These are phyloP conservation scores for Zasmidium citrigriseum DNA, from an alignment of 2,329 filamentous ascomycete species.

Conservation along the genomic window DNA sequence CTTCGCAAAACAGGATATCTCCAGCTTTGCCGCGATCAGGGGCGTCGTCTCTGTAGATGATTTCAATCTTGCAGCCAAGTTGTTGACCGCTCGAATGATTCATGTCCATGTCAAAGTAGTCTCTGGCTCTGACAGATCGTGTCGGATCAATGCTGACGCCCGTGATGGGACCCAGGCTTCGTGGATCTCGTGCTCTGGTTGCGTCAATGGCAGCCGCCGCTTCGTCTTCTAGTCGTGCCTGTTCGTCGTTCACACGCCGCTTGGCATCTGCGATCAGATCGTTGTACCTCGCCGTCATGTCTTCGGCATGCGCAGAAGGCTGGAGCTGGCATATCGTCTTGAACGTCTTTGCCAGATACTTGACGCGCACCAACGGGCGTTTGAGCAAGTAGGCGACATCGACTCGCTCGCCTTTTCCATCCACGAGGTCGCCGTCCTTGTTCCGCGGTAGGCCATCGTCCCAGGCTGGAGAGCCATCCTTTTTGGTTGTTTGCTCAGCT, in stretches of 20 bases:
- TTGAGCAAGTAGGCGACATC: conserved; percentile 94
- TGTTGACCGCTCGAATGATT: conserved; percentile 87
- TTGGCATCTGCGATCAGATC: conserved; percentile 75
- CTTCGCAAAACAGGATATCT: conserved; percentile 89
- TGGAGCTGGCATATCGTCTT: conserved; percentile 64
- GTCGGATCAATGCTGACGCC: conserved; percentile 71
- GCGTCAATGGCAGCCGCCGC: conserved; percentile 82
- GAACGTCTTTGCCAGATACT: conserved; percentile 82
- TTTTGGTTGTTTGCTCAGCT: conserved; percentile 56
- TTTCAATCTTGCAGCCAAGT: conserved; percentile 83
- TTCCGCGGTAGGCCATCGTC: conserved; percentile 60
- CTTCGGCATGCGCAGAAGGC: conserved; percentile 58
- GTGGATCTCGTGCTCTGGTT: conserved; percentile 74
- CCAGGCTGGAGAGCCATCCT: conserved; percentile 46
- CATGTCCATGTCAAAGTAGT: conserved; percentile 83
- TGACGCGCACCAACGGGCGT: conserved; percentile 81
- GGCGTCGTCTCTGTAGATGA: conserved; percentile 80
- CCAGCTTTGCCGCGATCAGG: conserved; percentile 67
- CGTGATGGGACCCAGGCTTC: conserved; percentile 71
- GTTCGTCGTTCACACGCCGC: conserved; percentile 71
- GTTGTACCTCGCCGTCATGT: conserved; percentile 66
- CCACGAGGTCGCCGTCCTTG: conserved; percentile 59
- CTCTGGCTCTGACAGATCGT: conserved; percentile 83
- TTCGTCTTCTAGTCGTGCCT: conserved; percentile 76
- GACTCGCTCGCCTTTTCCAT: conserved; percentile 77